phyloP scores from a whole-genome alignment of 441 rosid species.

The Pelargonium cotyledonis region DNA sequence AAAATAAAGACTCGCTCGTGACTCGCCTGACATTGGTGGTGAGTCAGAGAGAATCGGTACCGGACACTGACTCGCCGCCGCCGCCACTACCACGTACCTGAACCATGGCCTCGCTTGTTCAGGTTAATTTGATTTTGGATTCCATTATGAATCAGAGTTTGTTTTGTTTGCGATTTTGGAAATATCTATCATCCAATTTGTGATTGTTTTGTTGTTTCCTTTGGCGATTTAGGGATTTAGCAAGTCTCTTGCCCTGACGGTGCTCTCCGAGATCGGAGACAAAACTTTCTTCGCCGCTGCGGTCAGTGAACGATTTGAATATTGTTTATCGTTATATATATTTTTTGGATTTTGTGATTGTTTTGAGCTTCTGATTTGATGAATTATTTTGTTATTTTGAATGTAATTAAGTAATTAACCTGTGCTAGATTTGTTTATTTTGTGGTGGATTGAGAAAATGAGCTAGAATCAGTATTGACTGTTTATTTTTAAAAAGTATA shows the following conservation, averaged over 20 bases:
- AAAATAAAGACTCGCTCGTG: no score
- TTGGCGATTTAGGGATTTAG: not conserved
- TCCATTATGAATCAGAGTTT: not conserved
- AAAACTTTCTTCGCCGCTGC: slow-evolving; percentile 2
- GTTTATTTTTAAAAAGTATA: not conserved
- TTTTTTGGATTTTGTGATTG: not conserved
- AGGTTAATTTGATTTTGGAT: not conserved
- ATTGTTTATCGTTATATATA: not conserved
- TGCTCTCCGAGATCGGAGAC: slow-evolving; percentile 7
- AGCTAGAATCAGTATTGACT: not conserved
- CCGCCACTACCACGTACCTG: not conserved
- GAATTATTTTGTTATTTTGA: not conserved
- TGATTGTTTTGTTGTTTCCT: not conserved
- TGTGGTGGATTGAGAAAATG: not conserved
- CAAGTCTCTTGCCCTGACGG: not conserved
- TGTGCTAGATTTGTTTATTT: not conserved
- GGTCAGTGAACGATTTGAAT: slow-evolving; percentile 1
- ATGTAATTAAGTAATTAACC: not conserved
- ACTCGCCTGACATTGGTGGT: not conserved
- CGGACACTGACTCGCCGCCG: not conserved
- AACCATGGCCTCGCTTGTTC: slow-evolving; percentile 7
- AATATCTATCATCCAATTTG: not conserved
- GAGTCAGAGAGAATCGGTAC: not conserved
- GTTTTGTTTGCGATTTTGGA: not conserved
- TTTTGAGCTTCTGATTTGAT: not conserved